Evolutionary conservation across 2,329 filamentous ascomycete species (phyloP), one percentile per base, ranked within the genome.

Genomic region (Cytospora schulzeri): DNA sequence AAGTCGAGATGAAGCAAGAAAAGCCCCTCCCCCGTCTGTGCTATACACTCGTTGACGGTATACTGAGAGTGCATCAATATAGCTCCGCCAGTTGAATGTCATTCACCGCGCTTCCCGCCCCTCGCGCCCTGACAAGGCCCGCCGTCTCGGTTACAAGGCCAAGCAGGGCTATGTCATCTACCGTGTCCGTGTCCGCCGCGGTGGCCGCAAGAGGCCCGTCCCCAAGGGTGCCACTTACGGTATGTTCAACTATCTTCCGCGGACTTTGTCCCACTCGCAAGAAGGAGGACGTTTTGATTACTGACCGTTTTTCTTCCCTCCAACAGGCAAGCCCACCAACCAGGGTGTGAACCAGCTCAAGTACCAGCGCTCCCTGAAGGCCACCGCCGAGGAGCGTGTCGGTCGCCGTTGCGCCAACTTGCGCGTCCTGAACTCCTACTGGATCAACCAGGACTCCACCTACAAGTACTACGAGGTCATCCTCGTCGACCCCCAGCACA

Each of bases 401-500:
- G 95, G 96, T 78, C 93, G 93, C 83, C 93, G 94, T 81, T 97
- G 93, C 87, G 93, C 93, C 84, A 99, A 99, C 86, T 85, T 99
- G 82, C 93, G 95, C 79, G 95, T 99, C 79, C 91, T 99, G 78
- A 99, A 99, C 91, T 98, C 94, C 71, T 99, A 99, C 93, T 99
- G 96, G 96, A 92, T 99, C 88, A 99, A 99, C 91, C 93, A 98
- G 88, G 95, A 99, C 87, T 97, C 93, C 68, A 99, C 95, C 84
- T 99, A 98, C 92, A 99, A 99, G 89, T 99, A 99, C 91, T 99
- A 88, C 87, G 95, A 99, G 86, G 90, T 98, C 83, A 98, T 99
- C 86, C 92, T 97, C 78, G 94, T 99, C 80, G 95, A 99, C 86
- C 95, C 95, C 80, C 91, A 96, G 87, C 95, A 99, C 92, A 98